A percentile compares a stretch with the other conserved stretches of the same genome.
Conservation (phyloP, 2,329 filamentous ascomycete species). For the Fusarium clavum region DNA sequence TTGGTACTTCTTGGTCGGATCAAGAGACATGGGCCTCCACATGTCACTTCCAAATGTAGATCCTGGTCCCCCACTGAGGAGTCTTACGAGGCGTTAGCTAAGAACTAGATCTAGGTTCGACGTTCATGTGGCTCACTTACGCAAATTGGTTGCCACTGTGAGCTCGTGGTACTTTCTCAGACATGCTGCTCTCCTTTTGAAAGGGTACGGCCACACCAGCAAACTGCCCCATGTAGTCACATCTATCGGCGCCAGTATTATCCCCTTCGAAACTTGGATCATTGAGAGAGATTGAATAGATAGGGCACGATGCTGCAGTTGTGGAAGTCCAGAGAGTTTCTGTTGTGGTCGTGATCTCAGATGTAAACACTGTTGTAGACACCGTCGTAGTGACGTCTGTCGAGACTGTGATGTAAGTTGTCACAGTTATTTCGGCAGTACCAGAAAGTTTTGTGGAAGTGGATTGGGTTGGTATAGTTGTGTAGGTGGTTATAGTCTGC, state of each 20-base stretch:
- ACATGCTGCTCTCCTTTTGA: neutral
- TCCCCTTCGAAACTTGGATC: conserved; percentile 5
- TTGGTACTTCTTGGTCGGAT: conserved; percentile 8
- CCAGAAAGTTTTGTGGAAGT: neutral
- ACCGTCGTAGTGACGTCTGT: neutral
- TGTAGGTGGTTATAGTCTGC: neutral
- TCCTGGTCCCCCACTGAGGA: neutral
- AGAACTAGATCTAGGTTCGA: neutral
- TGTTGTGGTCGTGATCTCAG: neutral
- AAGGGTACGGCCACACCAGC: neutral
- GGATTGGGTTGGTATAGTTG: neutral
- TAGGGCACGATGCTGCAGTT: neutral
- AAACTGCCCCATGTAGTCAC: neutral
- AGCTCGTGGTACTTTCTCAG: neutral
- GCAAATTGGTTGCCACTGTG: conserved; percentile 5
- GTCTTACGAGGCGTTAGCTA: neutral
- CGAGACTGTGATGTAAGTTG: neutral
- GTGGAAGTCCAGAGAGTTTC: neutral
- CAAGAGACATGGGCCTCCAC: conserved; percentile 1
- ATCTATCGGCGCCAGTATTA: conserved; percentile 1
- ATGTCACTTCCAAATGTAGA: conserved; percentile 1
- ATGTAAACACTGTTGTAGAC: neutral
- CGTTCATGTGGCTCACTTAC: neutral
- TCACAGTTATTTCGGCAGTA: neutral
- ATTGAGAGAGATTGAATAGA: neutral